Evolutionary conservation across 257 asterid genomes (phyloP).

Genomic region (Echites panduratus): DNA sequence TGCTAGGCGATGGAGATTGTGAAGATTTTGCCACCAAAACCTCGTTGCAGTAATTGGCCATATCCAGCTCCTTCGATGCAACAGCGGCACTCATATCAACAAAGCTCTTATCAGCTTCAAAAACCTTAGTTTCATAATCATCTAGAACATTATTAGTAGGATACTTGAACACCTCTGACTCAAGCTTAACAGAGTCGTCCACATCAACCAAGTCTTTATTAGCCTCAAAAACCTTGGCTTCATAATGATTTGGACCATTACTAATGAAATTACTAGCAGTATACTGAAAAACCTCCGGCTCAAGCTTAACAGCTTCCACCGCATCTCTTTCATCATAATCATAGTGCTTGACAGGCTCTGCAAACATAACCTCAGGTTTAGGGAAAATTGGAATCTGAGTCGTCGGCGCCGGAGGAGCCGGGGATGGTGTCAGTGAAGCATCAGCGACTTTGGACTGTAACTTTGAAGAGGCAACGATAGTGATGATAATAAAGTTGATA

Average conservation of each 20-base stretch:
- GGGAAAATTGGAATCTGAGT: conserved; percentile 7
- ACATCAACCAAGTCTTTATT: conserved; percentile 9
- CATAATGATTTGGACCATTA: conserved; percentile 6
- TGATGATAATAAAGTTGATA: conserved; percentile 72
- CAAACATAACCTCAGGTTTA: conserved; percentile 4
- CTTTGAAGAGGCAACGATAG: conserved; percentile 68
- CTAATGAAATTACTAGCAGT: background rate
- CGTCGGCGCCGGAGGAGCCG: background rate
- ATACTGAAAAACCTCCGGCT: conserved; percentile 15
- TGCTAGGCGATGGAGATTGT: conserved; percentile 16
- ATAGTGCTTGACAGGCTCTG: conserved; percentile 10
- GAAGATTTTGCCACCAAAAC: conserved; percentile 24
- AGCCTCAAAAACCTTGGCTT: conserved; percentile 7
- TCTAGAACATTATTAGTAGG: conserved; percentile 2
- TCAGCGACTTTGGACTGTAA: conserved; percentile 43
- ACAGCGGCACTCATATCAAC: conserved; percentile 1
- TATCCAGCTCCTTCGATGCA: conserved; percentile 19
- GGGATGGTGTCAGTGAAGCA: conserved; percentile 12
- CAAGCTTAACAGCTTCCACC: conserved; percentile 8
- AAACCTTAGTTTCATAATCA: conserved; percentile 14
- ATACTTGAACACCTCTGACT: conserved; percentile 15
- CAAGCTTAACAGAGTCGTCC: conserved; percentile 4
- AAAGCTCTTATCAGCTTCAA: conserved; percentile 7
- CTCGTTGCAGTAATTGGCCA: conserved; percentile 37
- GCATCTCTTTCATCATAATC: conserved; percentile 17